phyloP scores from a whole-genome alignment of 805 yeast species.

The Saccharomycopsis sp. region DNA sequence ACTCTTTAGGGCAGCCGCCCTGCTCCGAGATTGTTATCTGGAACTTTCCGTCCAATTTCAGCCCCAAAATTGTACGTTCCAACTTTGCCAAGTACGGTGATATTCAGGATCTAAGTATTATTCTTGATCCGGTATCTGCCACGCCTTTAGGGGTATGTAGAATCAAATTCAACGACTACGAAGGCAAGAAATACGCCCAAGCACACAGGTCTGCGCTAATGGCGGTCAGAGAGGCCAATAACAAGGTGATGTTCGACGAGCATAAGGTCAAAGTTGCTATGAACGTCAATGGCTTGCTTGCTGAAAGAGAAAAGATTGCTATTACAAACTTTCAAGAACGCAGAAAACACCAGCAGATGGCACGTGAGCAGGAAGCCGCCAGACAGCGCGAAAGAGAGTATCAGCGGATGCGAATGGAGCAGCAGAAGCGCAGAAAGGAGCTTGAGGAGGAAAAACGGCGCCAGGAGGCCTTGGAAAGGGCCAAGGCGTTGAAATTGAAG shows the following conservation, averaged over 20 bases:
- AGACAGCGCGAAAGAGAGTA: slow-evolving; percentile 17
- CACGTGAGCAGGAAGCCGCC: slow-evolving; percentile 24
- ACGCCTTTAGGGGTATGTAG: slow-evolving; percentile 70
- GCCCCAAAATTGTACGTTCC: slow-evolving; percentile 39
- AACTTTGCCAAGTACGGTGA: slow-evolving; percentile 59
- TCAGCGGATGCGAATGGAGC: slow-evolving; percentile 10
- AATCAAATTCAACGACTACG: slow-evolving; percentile 51
- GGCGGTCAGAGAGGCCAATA: slow-evolving; percentile 37
- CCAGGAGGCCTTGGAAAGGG: background rate
- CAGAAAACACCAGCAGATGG: slow-evolving; percentile 31
- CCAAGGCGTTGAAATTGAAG: slow-evolving; percentile 11
- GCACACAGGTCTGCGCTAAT: slow-evolving; percentile 41
- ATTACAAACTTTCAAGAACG: slow-evolving; percentile 33
- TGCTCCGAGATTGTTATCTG: slow-evolving; percentile 62
- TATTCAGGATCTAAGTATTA: slow-evolving; percentile 48
- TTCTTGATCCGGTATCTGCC: slow-evolving; percentile 68
- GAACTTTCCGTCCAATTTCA: slow-evolving; percentile 52
- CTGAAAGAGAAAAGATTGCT: slow-evolving; percentile 28
- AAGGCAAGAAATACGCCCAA: slow-evolving; percentile 40
- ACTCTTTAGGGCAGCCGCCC: slow-evolving; percentile 73
- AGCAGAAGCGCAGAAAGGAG: slow-evolving; percentile 8
- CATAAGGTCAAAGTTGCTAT: slow-evolving; percentile 45
- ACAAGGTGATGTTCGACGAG: slow-evolving; percentile 44
- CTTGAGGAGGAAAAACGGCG: slow-evolving; percentile 19
- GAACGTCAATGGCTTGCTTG: slow-evolving; percentile 38